These are phyloP conservation scores for Caryopteris hybrid DNA, from an alignment of 305 asterid genomes.

Conservation along the genomic window DNA sequence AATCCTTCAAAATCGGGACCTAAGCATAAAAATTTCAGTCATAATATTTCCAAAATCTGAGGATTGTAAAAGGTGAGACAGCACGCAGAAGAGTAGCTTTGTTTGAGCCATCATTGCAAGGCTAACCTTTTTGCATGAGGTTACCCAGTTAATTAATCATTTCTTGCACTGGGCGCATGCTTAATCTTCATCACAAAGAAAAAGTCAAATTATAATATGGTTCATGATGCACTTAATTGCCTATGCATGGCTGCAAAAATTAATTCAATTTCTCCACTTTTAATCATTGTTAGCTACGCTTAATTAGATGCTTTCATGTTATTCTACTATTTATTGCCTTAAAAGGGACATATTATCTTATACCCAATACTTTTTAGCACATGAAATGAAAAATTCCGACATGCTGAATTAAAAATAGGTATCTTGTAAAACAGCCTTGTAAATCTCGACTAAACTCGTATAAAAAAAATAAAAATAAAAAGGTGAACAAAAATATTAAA, in stretches of 20 bases:
- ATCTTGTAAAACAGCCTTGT: no score
- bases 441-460: no score
- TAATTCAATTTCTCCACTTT: conserved; percentile 10
- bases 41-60: no score
- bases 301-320: conserved; percentile 10
- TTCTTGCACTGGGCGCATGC: conserved; percentile 27
- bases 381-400: no score
- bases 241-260: conserved; percentile 16
- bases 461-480: no score
- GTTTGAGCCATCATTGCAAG: not conserved
- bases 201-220: conserved; percentile 1
- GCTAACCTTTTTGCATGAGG: conserved; percentile 13
- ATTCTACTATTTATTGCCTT: not conserved
- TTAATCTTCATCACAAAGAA: not conserved
- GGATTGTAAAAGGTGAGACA: no score
- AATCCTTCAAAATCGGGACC: no score
- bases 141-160: conserved; percentile 9
- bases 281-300: conserved; percentile 35
- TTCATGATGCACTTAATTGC: conserved; percentile 13
- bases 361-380: not conserved
- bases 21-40: no score
- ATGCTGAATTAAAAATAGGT: no score
- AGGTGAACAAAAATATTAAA: no score
- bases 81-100: no score
- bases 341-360: conserved; percentile 1